Evolutionary conservation across 2,329 filamentous ascomycete genomes (phyloP).

Genomic region (Fusarium xyrophilum): DNA sequence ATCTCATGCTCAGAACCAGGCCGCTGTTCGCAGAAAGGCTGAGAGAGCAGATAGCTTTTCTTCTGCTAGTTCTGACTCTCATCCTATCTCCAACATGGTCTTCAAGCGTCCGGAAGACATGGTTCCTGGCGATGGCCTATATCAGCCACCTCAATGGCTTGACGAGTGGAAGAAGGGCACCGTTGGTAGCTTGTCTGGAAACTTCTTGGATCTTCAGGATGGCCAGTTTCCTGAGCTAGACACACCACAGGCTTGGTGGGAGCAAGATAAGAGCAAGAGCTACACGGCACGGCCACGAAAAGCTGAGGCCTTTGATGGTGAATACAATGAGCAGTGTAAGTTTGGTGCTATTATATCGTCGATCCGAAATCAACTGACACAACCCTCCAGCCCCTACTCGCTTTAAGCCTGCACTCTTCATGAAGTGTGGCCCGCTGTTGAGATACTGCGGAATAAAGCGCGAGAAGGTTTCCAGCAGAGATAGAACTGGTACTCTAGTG

Average conservation of each 20-base stretch:
- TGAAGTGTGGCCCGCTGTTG: conserved; percentile 89
- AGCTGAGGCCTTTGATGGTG: conserved; percentile 70
- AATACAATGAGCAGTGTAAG: conserved; percentile 70
- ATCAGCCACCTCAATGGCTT: conserved; percentile 65
- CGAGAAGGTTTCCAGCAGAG: conserved; percentile 57
- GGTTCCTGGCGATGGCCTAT: conserved; percentile 61
- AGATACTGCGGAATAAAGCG: conserved; percentile 85
- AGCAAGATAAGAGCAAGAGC: conserved; percentile 60
- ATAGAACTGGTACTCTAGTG: conserved; percentile 35
- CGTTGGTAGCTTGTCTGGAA: conserved; percentile 64
- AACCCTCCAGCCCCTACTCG: conserved; percentile 61
- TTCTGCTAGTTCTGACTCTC: conserved; percentile 43
- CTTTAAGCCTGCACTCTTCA: conserved; percentile 83
- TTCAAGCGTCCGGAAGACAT: conserved; percentile 53
- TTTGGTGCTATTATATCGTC: not conserved
- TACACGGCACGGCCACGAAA: conserved; percentile 57
- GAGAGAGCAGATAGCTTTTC: conserved; percentile 45
- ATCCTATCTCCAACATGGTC: conserved; percentile 51
- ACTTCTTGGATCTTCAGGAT: conserved; percentile 66
- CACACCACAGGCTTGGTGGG: conserved; percentile 77
- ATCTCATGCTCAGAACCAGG: conserved; percentile 24
- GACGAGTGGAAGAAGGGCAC: conserved; percentile 77
- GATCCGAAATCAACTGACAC: conserved; percentile 11
- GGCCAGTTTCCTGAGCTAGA: conserved; percentile 50
- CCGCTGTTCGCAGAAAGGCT: conserved; percentile 29